phyloP scores from a whole-genome alignment of 441 rosid species.

The Croton setiger region DNA sequence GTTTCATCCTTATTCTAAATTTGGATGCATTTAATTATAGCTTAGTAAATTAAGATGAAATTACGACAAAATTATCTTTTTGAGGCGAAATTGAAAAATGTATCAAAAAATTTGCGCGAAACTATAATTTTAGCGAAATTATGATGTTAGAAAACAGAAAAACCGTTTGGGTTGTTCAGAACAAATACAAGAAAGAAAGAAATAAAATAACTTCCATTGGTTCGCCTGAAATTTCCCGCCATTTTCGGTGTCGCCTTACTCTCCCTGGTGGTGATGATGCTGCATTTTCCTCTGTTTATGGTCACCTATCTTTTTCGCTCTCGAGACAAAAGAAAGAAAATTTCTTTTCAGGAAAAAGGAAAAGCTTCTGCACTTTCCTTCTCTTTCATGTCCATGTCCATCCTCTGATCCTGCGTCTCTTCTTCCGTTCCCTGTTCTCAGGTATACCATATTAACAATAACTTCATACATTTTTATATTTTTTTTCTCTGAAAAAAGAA shows the following conservation, averaged over 20 bases:
- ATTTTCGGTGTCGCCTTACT: conserved; percentile 18
- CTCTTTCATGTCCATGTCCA: conserved; percentile 12
- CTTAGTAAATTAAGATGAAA: no score
- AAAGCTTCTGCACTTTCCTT: neutral
- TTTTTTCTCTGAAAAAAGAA: neutral
- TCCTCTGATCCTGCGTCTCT: conserved; percentile 16
- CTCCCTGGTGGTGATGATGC: neutral
- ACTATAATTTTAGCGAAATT: no score
- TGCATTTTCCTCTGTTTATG: neutral
- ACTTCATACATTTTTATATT: neutral
- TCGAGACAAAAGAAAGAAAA: neutral
- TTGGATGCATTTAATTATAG: no score
- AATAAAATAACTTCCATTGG: neutral
- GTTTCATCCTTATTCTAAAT: no score
- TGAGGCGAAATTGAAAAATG: neutral
- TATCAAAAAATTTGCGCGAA: no score
- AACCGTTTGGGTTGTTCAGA: neutral
- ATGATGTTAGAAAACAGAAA: no score
- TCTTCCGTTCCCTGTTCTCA: conserved; percentile 10
- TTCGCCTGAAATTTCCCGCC: conserved; percentile 27
- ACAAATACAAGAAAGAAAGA: no score
- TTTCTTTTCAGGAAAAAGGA: neutral
- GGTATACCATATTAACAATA: conserved; percentile 7
- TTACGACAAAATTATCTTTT: no score
- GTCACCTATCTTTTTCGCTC: neutral